These are phyloP conservation scores for Pseudopyrenochaeta lycopersici DNA, from an alignment of 2,329 filamentous ascomycete species.

Conservation along the genomic window DNA sequence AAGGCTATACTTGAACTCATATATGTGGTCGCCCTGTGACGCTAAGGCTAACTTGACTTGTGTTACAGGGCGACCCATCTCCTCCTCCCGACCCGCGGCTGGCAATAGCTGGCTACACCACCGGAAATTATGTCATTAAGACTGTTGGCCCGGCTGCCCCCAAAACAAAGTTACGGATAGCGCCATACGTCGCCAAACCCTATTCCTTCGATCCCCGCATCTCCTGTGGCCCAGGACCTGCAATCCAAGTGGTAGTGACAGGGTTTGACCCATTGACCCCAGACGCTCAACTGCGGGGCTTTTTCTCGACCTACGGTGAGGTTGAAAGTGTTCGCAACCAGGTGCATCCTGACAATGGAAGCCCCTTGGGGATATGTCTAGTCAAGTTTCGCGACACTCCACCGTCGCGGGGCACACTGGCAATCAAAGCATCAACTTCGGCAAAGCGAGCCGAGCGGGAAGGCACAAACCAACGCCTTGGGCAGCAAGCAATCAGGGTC, in stretches of 20 bases:
- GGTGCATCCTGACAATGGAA: conserved; percentile 92
- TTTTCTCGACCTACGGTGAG: conserved; percentile 84
- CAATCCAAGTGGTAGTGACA: conserved; percentile 90
- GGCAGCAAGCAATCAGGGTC: conserved; percentile 78
- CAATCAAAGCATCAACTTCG: conserved; percentile 77
- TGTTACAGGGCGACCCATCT: conserved; percentile 77
- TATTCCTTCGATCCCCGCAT: conserved; percentile 84
- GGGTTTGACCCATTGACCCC: conserved; percentile 92
- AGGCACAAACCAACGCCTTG: conserved; percentile 82
- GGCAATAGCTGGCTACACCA: conserved; percentile 68
- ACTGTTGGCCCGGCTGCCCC: conserved; percentile 67
- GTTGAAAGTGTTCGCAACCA: conserved; percentile 93
- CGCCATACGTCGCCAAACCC: conserved; percentile 81
- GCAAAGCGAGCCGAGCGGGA: conserved; percentile 81
- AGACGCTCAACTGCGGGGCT: conserved; percentile 77
- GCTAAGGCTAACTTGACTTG: conserved; percentile 53
- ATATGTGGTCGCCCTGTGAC: conserved; percentile 52
- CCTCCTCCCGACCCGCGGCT: conserved; percentile 84
- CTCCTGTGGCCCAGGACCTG: conserved; percentile 87
- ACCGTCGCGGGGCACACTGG: conserved; percentile 57
- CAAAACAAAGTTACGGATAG: conserved; percentile 74
- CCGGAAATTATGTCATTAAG: conserved; percentile 56
- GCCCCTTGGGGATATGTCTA: conserved; percentile 91
- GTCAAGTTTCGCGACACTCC: conserved; percentile 84
- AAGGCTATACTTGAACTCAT: conserved; percentile 37